phyloP scores from a whole-genome alignment of 495 filamentous ascomycete genomes.

The Penicillium coffeae region DNA sequence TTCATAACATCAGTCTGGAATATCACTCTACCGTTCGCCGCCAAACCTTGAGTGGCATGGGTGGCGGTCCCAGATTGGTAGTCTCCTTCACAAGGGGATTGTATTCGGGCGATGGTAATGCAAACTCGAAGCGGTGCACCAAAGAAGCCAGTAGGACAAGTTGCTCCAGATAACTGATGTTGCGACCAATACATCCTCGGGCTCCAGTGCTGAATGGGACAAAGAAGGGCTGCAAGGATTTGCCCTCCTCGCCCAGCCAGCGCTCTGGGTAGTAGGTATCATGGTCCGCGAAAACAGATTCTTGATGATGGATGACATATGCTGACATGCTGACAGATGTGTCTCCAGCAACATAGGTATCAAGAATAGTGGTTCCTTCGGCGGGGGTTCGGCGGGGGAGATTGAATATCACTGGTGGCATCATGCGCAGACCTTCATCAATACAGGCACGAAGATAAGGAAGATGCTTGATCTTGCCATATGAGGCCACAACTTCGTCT shows the following conservation, averaged over 20 bases:
- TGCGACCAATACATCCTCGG: slow-evolving; percentile 41
- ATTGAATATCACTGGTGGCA: too few species aligned
- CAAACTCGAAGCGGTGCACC: slow-evolving; percentile 34
- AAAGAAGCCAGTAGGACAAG: slow-evolving; percentile 32
- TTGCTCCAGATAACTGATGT: slow-evolving; percentile 41
- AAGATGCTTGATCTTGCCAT: too few species aligned
- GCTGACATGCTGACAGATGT: too few species aligned
- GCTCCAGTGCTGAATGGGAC: slow-evolving; percentile 39
- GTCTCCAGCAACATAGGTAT: too few species aligned
- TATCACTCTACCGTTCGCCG: neutral
- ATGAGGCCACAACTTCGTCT: too few species aligned
- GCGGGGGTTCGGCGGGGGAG: too few species aligned
- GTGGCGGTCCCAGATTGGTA: slow-evolving; percentile 19
- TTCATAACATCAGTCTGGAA: neutral
- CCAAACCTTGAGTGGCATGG: slow-evolving; percentile 32
- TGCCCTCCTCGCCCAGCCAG: slow-evolving; percentile 28
- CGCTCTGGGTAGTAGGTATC: slow-evolving; percentile 24
- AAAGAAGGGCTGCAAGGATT: slow-evolving; percentile 34
- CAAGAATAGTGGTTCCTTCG: slow-evolving; percentile 29
- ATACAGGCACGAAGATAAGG: too few species aligned
- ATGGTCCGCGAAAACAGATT: slow-evolving; percentile 19
- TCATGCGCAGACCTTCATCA: too few species aligned
- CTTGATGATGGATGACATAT: slow-evolving; percentile 24
- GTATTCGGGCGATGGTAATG: slow-evolving; percentile 26
- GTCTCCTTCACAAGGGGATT: slow-evolving; percentile 20